A percentile compares a stretch with the other conserved stretches of the same genome.
These are phyloP conservation scores for Apostasia shenzhenica DNA, from an alignment of 106 monocot species.

Conservation along the genomic window DNA sequence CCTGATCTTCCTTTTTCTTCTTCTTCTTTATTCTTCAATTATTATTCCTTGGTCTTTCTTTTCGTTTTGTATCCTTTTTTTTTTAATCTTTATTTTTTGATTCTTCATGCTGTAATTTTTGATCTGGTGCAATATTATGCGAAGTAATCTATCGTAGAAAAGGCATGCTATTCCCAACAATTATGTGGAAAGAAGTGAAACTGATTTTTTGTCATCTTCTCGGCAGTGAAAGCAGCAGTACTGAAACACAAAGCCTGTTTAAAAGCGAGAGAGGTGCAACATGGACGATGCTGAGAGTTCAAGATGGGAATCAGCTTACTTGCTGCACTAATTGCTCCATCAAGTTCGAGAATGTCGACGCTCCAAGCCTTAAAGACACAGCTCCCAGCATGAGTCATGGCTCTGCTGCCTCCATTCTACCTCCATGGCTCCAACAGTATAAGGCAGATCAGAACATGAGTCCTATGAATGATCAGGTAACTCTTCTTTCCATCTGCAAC, in stretches of 20 bases:
- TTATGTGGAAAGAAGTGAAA: too few species aligned
- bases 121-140: too few species aligned
- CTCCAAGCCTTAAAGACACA: conserved; percentile 2
- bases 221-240: conserved; percentile 1
- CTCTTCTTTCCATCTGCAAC: too few species aligned
- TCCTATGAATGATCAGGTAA: conserved; percentile 27
- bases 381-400: conserved; percentile 6
- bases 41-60: too few species aligned
- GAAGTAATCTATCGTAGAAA: too few species aligned
- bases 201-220: too few species aligned
- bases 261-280: conserved; percentile 28
- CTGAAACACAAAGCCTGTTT: conserved; percentile 13
- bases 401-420: conserved; percentile 30
- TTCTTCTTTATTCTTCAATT: too few species aligned
- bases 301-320: conserved; percentile 16
- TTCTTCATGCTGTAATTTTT: too few species aligned
- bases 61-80: too few species aligned
- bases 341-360: conserved; percentile 24
- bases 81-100: too few species aligned
- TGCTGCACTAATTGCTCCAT: conserved; percentile 22
- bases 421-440: conserved; percentile 67
- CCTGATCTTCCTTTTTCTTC: too few species aligned
- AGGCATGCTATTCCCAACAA: too few species aligned
- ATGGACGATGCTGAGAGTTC: conserved; percentile 16
- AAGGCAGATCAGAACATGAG: conserved; percentile 33